Evolutionary conservation across 225 moss, liverwort and hornwort genomes (phyloP), one percentile per base, ranked within the genome.

Genomic region (Thuidium tamariscinum): DNA sequence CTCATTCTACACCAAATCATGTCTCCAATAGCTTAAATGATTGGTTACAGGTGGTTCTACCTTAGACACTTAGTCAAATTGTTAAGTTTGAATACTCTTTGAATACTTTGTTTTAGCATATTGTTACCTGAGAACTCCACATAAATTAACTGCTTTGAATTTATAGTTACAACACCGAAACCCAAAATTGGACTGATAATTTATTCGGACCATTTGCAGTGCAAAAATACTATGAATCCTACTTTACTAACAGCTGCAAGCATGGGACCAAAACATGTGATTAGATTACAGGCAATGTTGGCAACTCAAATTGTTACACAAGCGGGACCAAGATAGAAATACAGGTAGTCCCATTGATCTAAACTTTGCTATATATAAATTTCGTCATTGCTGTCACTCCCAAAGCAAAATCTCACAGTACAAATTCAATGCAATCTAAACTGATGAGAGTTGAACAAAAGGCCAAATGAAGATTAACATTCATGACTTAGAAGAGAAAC

Each of bases 231-330:
- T 30, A 44, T 17, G 5, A 30, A 71, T 71, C 46, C 4, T 29
- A 17, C 26, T 32, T 9, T 48, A 48, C 11, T 29, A 4, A 29
- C 3, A 73, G 14, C 18, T 11, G 19, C 30, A 48, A 48, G 48
- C 18, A 30, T 48, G 30, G 15, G 1, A 11, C 32, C 12, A 29
- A 72, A 46, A n/a, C n/a, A n/a, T n/a, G n/a, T n/a, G 4, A 22
- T 5, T 21, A 74, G 9, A 52, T 52, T 52, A 2, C 0, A n/a
- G 2, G 3, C 0, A 74, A 14, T 23, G 5, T 12, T 5, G 9
- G 5, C n/a, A 51, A 51, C 9, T 75, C 52, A 23, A n/a, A 23
- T 2, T 49, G 3, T 21, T 73, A 46, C 73, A 73, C 46, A 32
- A 17, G 4, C 0, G 0, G 0, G 5, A 52, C 34, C n/a, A n/a